A percentile compares a stretch with the other conserved stretches of the same genome.
Evolutionary conservation across 2,329 filamentous ascomycete species (phyloP).

Genomic region (Diaporthe australafricana): DNA sequence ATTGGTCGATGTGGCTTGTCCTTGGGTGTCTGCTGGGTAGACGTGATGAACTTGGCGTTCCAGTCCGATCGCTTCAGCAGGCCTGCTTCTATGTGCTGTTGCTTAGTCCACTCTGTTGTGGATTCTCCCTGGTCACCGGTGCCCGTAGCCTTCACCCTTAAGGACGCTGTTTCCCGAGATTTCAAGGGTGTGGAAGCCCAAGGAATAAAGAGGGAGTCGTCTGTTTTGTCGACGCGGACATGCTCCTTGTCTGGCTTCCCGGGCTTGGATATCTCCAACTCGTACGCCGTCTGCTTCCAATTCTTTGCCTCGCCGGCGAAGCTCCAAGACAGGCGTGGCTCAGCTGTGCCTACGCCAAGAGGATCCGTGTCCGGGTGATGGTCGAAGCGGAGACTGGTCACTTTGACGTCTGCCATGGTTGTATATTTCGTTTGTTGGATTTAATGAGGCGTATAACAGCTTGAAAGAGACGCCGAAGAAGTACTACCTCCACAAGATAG

Average conservation of each 20-base stretch:
- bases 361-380: constrained; percentile 33
- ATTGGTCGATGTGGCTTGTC: constrained; percentile 24
- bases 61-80: constrained; percentile 33
- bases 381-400: constrained; percentile 25
- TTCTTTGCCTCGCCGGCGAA: not conserved
- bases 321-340: constrained; percentile 34
- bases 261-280: constrained; percentile 1
- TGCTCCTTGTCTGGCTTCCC: not conserved
- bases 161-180: constrained; percentile 26
- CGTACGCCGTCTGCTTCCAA: constrained; percentile 34
- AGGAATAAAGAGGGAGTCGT: constrained; percentile 5
- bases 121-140: not conserved
- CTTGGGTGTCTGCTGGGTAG: not conserved
- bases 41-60: constrained; percentile 35
- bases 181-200: constrained; percentile 21
- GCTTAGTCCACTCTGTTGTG: constrained; percentile 7
- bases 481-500: no score
- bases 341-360: constrained; percentile 28
- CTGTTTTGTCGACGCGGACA: not conserved
- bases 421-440: not conserved
- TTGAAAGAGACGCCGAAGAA: no score
- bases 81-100: constrained; percentile 27
- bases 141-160: constrained; percentile 13
- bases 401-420: not conserved
- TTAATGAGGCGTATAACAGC: no score